Evolutionary conservation across 148 eudicot species (phyloP).

Genomic region (Dysphania ambrosioides): DNA sequence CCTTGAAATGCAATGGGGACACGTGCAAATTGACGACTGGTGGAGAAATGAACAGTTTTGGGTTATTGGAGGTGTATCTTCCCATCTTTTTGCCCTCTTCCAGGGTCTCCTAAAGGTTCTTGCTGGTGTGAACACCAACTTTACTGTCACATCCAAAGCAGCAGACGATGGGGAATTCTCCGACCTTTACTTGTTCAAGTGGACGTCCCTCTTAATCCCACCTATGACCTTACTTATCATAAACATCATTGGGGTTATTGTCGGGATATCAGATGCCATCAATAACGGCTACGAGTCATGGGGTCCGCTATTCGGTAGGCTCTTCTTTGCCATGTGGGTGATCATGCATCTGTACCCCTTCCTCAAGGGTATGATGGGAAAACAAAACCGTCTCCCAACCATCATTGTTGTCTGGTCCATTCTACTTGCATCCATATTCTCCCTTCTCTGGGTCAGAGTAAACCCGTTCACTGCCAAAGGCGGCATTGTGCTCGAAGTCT

Average conservation of each 20-base stretch:
- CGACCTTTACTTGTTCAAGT: conserved; percentile 85
- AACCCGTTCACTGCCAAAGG: conserved; percentile 72
- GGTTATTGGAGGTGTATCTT: conserved; percentile 94
- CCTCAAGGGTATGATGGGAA: conserved; percentile 93
- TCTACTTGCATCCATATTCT: conserved; percentile 79
- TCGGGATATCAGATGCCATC: conserved; percentile 88
- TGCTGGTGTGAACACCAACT: conserved; percentile 91
- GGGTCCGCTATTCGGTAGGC: conserved; percentile 86
- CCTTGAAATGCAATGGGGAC: conserved; percentile 97
- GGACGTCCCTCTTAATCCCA: conserved; percentile 87
- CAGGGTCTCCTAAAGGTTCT: conserved; percentile 96
- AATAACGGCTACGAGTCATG: conserved; percentile 88
- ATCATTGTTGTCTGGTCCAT: conserved; percentile 90
- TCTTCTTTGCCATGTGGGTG: conserved; percentile 94
- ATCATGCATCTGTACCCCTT: conserved; percentile 92
- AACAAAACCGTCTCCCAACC: conserved; percentile 66
- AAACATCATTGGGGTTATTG: conserved; percentile 74
- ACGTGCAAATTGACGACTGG: conserved; percentile 85
- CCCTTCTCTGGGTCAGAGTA: conserved; percentile 87
- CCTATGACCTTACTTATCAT: conserved; percentile 76
- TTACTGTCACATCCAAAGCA: conserved; percentile 93
- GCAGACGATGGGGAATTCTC: conserved; percentile 87
- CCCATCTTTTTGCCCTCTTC: conserved; percentile 88
- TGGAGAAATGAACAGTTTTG: conserved; percentile 99
- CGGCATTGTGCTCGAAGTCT: conserved; percentile 76